Base-by-base conservation (phyloP, 2,329 filamentous ascomycete species). In the Alternaria postmessia region DNA sequence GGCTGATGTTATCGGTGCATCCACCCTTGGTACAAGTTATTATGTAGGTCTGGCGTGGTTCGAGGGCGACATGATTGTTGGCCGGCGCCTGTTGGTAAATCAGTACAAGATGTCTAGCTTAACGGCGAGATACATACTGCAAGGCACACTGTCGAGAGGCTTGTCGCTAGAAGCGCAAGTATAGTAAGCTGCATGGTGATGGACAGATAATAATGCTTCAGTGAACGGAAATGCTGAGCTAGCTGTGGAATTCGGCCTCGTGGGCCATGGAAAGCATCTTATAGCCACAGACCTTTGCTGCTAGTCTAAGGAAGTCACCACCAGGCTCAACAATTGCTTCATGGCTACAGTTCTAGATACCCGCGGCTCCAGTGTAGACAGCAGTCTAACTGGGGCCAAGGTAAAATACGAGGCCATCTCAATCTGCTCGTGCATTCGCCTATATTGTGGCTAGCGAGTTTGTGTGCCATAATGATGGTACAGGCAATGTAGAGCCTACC, bases 41-140 rank as follows among this genome's bases (percentile, higher is more conserved):
- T 4, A 68, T 70, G 48, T 62, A 75, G 12, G 71, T 74, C 59
- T 75, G 72, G 5, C 68, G 68, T n/a, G 64, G 63, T 22, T 67
- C 69, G 0, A 70, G 51, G 9, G 65, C 54, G 3, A 32, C 20
- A 7, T 59, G 28, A 22, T 64, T 54, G 11, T 68, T 61, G 26
- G 64, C 68, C 48, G 68, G 73, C 16, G 55, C 67, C 72, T 72
- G 3, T 30, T 16, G 2, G 0, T 14, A 5, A 18, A 24, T 65
- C 30, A 58, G 55, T 48, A 54, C 32, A 38, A 24, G 18, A 9
- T 9, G 9, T 6, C 3, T 20, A 8, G 7, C 16, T 28, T 11
- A 8, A 20, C 3, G 8, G 4, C 38, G 26, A 39, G 20, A 1
- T 32, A 57, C 66, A 9, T 66, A 74, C 72, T n/a, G 69, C 71